Evolutionary conservation across 495 filamentous ascomycete genomes (phyloP), one percentile per base, ranked within the genome.

Genomic region (Parathielavia hyrcaniae): DNA sequence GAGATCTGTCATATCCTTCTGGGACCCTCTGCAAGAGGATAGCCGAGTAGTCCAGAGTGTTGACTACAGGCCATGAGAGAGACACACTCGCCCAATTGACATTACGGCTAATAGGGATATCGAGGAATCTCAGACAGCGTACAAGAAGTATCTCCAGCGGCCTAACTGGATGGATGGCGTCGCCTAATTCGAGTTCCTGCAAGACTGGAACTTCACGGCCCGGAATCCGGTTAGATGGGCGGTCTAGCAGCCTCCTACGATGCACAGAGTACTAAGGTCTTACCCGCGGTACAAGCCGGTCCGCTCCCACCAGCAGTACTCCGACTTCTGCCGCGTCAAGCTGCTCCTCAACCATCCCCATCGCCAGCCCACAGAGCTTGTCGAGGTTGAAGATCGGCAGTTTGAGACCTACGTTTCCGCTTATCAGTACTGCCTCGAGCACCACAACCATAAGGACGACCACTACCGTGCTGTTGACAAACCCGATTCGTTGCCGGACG

Each of bases 1-100:
- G 46, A 48, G 46, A 48, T 48, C 46, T 48, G 46, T n/a, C 46
- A 48, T 48, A 48, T 48, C 46, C 9, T 48, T 1, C 46, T 48
- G 26, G 23, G 46, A 48, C 46, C 46, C 46, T 48, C 26, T 48
- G 1, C 46, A 48, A 11, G 46, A 48, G 46, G 46, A 48, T 16
- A 48, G 46, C 26, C 46, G 46, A 48, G 46, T 48, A 1, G 43
- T 46, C 11, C 46, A 48, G 46, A 48, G 46, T 19, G 46, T 48
- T 14, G 46, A 48, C 46, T 48, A 23, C 23, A 4, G 46, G 26
- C 46, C 26, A 10, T 12, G 46, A 10, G 46, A 48, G 1, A 32
- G 46, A 14, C 46, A 48, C 1, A 1, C 46, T 48, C 46, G 46
- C 23, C 2, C 46, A 48, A 48, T 48, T 14, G 46, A 48, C 46